Conservation (phyloP, 2,329 filamentous ascomycete species). For the Fusarium denticulatum region DNA sequence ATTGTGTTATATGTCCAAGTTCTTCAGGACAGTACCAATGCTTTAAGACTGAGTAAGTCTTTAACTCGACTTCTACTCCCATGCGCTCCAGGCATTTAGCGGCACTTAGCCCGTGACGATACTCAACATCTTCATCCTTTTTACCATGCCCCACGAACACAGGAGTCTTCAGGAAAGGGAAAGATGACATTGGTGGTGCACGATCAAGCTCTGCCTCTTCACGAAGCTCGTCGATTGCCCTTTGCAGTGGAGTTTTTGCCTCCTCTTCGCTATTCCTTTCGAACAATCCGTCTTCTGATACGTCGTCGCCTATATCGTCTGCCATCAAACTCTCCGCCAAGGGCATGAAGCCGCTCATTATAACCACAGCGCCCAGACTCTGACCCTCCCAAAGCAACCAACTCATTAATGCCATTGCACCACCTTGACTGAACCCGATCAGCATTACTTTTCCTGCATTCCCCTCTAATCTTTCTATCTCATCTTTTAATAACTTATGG, state of each 20-base stretch:
- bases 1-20: constrained; percentile 50
- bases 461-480: constrained; percentile 48
- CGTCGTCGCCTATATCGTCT: background rate
- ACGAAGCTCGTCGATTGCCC: constrained; percentile 40
- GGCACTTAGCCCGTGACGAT: constrained; percentile 49
- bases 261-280: constrained; percentile 17
- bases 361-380: constrained; percentile 51
- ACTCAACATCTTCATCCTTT: constrained; percentile 54
- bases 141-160: constrained; percentile 58
- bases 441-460: constrained; percentile 55
- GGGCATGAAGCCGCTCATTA: constrained; percentile 59
- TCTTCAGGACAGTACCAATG: constrained; percentile 59
- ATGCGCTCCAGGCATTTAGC: constrained; percentile 48
- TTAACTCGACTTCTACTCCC: constrained; percentile 49
- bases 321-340: constrained; percentile 48
- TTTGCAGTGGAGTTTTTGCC: constrained; percentile 23
- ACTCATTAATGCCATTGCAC: constrained; percentile 56
- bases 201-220: constrained; percentile 43
- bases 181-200: background rate
- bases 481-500: constrained; percentile 49
- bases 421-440: constrained; percentile 65
- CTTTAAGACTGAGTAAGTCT: constrained; percentile 52
- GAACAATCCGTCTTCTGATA: constrained; percentile 31
- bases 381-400: constrained; percentile 56
- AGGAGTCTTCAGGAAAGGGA: constrained; percentile 46